Conservation (phyloP, 352 stramenopile species). For the Ophiocytium majus region DNA sequence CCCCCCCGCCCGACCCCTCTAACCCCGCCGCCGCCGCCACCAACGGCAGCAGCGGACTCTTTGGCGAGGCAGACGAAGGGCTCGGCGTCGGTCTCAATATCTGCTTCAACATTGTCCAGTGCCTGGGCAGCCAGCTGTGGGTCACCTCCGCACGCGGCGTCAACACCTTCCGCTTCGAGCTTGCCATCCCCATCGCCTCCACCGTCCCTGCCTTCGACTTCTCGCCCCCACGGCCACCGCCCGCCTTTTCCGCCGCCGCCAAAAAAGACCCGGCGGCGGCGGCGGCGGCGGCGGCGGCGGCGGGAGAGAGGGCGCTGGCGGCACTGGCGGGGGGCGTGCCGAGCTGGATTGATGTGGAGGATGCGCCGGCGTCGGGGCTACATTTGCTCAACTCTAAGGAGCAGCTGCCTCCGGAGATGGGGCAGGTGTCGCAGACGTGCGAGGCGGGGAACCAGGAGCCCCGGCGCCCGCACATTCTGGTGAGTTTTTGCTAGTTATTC, state of each 20-base stretch:
- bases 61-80: not conserved
- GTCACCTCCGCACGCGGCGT: not conserved
- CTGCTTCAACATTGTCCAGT: slow-evolving; percentile 9
- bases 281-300: no score
- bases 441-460: not conserved
- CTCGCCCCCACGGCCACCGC: no score
- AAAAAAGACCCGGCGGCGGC: no score
- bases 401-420: not conserved
- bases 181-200: not conserved
- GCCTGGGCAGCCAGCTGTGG: not conserved
- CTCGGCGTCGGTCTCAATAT: slow-evolving; percentile 12
- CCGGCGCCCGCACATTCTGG: not conserved
- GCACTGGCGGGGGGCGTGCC: no score
- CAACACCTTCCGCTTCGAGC: slow-evolving; percentile 9
- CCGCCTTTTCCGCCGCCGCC: no score
- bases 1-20: no score
- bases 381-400: not conserved
- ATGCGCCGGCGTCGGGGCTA: not conserved
- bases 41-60: not conserved
- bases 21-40: no score
- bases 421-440: not conserved
- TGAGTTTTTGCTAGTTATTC: no score
- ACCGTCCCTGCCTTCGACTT: not conserved
- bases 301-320: no score
- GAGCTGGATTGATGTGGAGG: slow-evolving; percentile 9